Evolutionary conservation across 345 rosid species (phyloP), one percentile per base, ranked within the genome.

Genomic region (Syzygium jambos): DNA sequence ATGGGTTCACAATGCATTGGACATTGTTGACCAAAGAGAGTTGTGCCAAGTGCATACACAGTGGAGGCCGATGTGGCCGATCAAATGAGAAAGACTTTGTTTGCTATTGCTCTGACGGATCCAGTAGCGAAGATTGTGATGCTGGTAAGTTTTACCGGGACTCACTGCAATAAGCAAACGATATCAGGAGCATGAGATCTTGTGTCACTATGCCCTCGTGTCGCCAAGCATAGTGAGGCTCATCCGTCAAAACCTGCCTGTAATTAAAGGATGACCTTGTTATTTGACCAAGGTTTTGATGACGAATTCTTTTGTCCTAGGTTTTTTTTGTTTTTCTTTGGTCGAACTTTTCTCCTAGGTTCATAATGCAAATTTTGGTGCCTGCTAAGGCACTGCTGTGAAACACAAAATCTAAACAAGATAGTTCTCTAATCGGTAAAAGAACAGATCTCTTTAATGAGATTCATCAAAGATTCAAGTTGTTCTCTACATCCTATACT

Each of bases 61-160:
- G 89, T 27, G 90, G 91, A 6, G 94, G 91, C 23, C 78, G 29
- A 15, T 91, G 92, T 85, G 92, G 93, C 84, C 73, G 30, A 34
- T 87, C 87, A 68, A 88, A 89, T 27, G 84, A 34, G 17, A 84
- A 46, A 16, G 46, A 61, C 2, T 65, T 82, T 49, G 63, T 56
- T 6, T 90, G 92, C 49, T 91, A 82, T 65, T 90, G 92, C 53
- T 87, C 89, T 2, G 90, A 86, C 49, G 87, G 90, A 88, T 52
- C 88, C 56, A 87, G 80, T 59, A 6, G 55, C 1, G 77, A 61
- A 14, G 52, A 57, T 86, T 89, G 91, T 88, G 38, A 73, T 52
- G 59, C 88, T 57, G 88, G 93, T 89, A 78, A 87, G 92, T 57
- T 73, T 46, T 19, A n/a, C 49, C 83, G 23, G 77, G 22, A 25